Evolutionary conservation across 306 rosid genomes (phyloP).

Genomic region (Malus domestica): DNA sequence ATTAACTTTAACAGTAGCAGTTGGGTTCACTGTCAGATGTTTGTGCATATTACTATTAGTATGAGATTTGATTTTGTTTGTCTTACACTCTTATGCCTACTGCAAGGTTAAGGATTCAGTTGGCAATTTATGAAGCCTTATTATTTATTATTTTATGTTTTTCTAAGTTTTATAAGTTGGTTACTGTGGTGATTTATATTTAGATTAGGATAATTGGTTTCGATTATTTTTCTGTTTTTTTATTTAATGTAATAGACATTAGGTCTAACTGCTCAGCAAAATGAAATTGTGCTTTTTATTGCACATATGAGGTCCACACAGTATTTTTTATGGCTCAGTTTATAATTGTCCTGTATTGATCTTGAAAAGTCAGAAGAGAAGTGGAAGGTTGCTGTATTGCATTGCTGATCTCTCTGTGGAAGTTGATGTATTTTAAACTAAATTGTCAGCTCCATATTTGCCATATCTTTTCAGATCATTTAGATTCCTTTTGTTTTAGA

Average conservation of each 20-base stretch:
- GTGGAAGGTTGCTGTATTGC: not conserved
- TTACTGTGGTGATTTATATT: too few species aligned
- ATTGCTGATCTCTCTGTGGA: not conserved
- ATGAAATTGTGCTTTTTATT: too few species aligned
- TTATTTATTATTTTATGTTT: too few species aligned
- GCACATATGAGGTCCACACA: not conserved
- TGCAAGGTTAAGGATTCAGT: not conserved
- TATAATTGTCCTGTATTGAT: not conserved
- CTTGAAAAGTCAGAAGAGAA: too few species aligned
- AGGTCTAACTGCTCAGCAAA: not conserved
- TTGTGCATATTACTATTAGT: too few species aligned
- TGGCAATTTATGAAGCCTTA: not conserved
- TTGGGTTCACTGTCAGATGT: too few species aligned
- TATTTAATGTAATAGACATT: too few species aligned
- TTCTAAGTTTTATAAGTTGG: too few species aligned
- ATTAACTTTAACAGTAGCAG: too few species aligned
- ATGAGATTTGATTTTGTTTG: too few species aligned
- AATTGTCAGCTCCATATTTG: not conserved
- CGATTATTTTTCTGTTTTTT: too few species aligned
- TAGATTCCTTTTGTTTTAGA: not conserved
- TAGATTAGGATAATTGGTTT: not conserved
- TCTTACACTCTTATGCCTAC: not conserved
- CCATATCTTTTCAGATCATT: not conserved
- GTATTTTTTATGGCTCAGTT: not conserved
- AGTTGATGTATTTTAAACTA: not conserved